phyloP scores from a whole-genome alignment of 1,284 basidiomycete species.

The Dichomitus squalens region DNA sequence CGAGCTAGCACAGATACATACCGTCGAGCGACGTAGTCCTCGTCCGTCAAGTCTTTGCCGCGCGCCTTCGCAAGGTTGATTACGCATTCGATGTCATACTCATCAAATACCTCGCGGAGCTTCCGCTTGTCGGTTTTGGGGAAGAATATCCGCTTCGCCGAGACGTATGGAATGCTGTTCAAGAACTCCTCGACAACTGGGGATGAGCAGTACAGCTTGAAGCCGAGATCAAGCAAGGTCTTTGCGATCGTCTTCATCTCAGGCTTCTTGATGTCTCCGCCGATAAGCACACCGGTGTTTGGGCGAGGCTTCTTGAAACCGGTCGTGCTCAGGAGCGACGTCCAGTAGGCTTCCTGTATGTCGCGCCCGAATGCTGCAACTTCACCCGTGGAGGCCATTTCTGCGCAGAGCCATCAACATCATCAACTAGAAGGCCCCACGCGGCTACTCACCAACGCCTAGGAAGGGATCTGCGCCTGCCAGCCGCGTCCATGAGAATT shows the following conservation, averaged over 20 bases:
- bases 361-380: conserved; percentile 97
- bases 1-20: conserved; percentile 35
- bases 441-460: conserved; percentile 75
- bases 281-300: conserved; percentile 85
- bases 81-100: conserved; percentile 94
- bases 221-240: conserved; percentile 77
- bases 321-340: conserved; percentile 84
- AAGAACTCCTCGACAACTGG: conserved; percentile 81
- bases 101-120: conserved; percentile 90
- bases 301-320: conserved; percentile 87
- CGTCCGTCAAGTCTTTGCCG: conserved; percentile 81
- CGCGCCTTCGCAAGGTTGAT: conserved; percentile 91
- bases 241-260: conserved; percentile 85
- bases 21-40: conserved; percentile 95
- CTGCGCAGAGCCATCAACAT: conserved; percentile 40
- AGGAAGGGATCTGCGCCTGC: conserved; percentile 96
- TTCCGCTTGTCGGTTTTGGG: conserved; percentile 97
- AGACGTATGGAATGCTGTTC: conserved; percentile 79
- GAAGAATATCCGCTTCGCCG: conserved; percentile 92
- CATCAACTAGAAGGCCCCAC: background rate
- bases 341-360: conserved; percentile 97
- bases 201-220: conserved; percentile 92
- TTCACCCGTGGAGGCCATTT: conserved; percentile 99
- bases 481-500: conserved; percentile 98
- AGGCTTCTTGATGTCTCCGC: conserved; percentile 82